Percentiles rank a stretch among this genome's conserved stretches.
Evolutionary conservation across 2,329 filamentous ascomycete genomes (phyloP).

Genomic region (Claviceps sp.): DNA sequence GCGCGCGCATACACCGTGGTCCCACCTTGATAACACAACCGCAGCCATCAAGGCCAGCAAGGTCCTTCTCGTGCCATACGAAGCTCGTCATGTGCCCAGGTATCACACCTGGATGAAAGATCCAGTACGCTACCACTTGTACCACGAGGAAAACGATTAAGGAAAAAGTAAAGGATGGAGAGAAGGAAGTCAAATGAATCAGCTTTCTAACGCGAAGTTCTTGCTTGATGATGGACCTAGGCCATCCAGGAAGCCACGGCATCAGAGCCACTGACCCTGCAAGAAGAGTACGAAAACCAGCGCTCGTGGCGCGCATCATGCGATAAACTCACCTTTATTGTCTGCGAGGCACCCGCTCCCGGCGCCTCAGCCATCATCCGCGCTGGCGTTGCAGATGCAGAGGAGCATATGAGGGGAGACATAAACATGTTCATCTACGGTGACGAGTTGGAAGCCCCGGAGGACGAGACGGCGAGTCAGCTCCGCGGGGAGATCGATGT

Average conservation of each 20-base stretch:
- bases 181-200: conserved; percentile 10
- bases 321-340: conserved; percentile 89
- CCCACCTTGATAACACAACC: neutral
- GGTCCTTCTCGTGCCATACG: conserved; percentile 74
- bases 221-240: conserved; percentile 21
- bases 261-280: conserved; percentile 67
- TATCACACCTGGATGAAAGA: conserved; percentile 94
- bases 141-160: neutral
- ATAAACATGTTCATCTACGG: conserved; percentile 66
- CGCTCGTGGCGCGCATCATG: conserved; percentile 65
- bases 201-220: no score
- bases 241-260: conserved; percentile 74
- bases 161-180: neutral
- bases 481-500: conserved; percentile 66
- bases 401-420: conserved; percentile 54
- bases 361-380: neutral
- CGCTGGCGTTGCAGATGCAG: conserved; percentile 38
- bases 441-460: conserved; percentile 1
- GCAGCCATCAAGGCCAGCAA: conserved; percentile 53
- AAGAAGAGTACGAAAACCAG: conserved; percentile 85
- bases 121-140: conserved; percentile 29
- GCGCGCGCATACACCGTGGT: no score
- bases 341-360: conserved; percentile 40
- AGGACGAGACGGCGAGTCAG: conserved; percentile 3
- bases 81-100: conserved; percentile 61